A percentile compares a stretch with the other conserved stretches of the same genome.
Conservation (phyloP, 495 filamentous ascomycete species). For the Polyplosphaeria fusca region DNA sequence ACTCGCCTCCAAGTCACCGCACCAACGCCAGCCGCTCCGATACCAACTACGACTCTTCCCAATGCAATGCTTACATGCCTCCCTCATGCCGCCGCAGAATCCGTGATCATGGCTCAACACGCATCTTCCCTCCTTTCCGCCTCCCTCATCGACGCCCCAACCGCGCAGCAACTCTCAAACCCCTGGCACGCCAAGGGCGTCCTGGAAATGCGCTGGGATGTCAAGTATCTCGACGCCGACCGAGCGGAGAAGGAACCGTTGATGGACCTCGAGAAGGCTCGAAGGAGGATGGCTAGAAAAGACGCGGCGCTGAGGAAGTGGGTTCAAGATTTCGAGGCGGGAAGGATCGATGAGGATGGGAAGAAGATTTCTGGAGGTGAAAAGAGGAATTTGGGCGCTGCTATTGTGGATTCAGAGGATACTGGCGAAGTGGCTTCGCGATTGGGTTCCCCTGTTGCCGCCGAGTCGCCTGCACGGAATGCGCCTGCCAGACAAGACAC, state of each 20-base stretch:
- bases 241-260: background rate
- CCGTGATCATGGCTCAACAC: background rate
- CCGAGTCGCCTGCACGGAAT: too few species aligned
- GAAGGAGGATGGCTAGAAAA: too few species aligned
- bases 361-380: background rate
- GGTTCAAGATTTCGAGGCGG: background rate
- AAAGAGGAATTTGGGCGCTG: too few species aligned
- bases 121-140: background rate
- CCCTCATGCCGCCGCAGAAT: too few species aligned
- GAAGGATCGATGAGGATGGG: conserved; percentile 2
- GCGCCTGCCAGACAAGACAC: too few species aligned
- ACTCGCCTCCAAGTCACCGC: too few species aligned
- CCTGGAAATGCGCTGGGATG: conserved; percentile 1
- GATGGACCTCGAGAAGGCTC: conserved; percentile 9
- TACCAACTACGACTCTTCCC: too few species aligned
- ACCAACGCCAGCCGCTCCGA: too few species aligned
- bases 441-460: too few species aligned
- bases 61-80: too few species aligned
- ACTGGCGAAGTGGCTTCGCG: too few species aligned
- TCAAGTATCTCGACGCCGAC: conserved; percentile 2
- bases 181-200: conserved; percentile 20
- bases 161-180: background rate
- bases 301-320: conserved; percentile 6
- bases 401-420: too few species aligned
- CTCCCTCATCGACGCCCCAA: background rate